A percentile compares a stretch with the other conserved stretches of the same genome.
phyloP scores from a whole-genome alignment of 225 moss, liverwort and hornwort genomes.

The Polytrichum commune region DNA sequence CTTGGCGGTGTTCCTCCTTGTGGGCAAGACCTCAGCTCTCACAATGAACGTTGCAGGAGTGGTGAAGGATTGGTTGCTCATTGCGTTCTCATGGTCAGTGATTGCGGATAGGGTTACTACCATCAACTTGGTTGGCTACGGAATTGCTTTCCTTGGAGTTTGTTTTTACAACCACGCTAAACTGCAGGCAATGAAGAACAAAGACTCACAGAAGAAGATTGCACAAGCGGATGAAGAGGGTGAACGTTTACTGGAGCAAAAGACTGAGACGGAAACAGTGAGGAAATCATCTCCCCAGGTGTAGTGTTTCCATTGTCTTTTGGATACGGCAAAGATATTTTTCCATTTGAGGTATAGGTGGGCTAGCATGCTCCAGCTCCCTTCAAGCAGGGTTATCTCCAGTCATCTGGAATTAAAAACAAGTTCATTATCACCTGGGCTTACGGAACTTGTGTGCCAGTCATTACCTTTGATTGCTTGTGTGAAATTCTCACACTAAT shows the following conservation, averaged over 20 bases:
- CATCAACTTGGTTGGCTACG: conserved; percentile 51
- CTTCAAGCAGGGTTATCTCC: too few species aligned
- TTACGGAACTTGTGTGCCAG: too few species aligned
- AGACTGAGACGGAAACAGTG: conserved; percentile 12
- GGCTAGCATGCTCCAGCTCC: too few species aligned
- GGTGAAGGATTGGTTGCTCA: conserved; percentile 65
- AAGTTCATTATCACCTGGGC: too few species aligned
- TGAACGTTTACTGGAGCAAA: conserved; percentile 41
- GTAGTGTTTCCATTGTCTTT: background rate
- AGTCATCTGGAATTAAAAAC: too few species aligned
- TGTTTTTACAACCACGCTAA: conserved; percentile 58
- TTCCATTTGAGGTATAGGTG: too few species aligned
- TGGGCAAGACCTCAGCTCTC: conserved; percentile 60
- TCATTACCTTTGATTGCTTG: too few species aligned
- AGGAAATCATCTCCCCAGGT: conserved; percentile 5
- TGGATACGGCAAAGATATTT: too few species aligned
- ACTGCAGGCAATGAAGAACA: conserved; percentile 47
- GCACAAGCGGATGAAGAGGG: conserved; percentile 40
- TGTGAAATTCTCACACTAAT: too few species aligned
- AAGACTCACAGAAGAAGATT: conserved; percentile 45
- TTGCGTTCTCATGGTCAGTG: conserved; percentile 58
- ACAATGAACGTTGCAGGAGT: conserved; percentile 66
- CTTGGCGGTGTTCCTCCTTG: conserved; percentile 55
- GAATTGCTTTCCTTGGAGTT: conserved; percentile 48
- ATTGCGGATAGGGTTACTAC: conserved; percentile 53